Evolutionary conservation across 2,329 filamentous ascomycete species (phyloP).

Genomic region (Alternaria sp.): DNA sequence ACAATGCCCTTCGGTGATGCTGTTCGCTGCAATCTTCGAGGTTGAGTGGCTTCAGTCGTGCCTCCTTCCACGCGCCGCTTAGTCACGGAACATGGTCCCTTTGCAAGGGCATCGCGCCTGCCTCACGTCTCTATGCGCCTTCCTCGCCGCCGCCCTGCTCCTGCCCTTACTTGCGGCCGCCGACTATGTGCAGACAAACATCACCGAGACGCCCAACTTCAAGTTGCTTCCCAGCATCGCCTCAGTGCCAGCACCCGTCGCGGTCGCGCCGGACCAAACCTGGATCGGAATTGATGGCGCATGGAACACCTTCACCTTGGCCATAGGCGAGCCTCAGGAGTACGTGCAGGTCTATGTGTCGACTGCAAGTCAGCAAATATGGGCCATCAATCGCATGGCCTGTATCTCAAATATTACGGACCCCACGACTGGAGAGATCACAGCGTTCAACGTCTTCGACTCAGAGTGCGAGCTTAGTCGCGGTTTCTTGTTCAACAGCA

Average conservation of each 20-base stretch:
- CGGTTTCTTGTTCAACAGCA: constrained; percentile 66
- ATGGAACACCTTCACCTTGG: constrained; percentile 75
- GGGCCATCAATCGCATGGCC: constrained; percentile 63
- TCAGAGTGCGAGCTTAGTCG: constrained; percentile 62
- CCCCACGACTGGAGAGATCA: constrained; percentile 55
- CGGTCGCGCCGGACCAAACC: constrained; percentile 48
- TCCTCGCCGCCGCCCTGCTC: constrained; percentile 25
- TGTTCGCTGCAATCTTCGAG: constrained; percentile 28
- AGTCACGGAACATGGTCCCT: constrained; percentile 35
- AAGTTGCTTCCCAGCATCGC: constrained; percentile 25
- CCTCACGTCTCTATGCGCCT: constrained; percentile 21
- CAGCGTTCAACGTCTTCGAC: constrained; percentile 28
- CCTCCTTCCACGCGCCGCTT: constrained; percentile 28
- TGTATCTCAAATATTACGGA: constrained; percentile 45
- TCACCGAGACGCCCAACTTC: constrained; percentile 29
- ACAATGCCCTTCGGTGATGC: constrained; percentile 40
- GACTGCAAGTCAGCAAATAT: constrained; percentile 75
- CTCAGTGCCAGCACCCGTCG: constrained; percentile 42
- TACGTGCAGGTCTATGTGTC: constrained; percentile 67
- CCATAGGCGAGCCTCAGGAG: constrained; percentile 63
- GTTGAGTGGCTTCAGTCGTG: constrained; percentile 33
- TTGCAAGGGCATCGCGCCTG: constrained; percentile 27
- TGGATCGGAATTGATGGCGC: constrained; percentile 50
- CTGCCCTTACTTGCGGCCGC: constrained; percentile 31
- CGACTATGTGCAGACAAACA: constrained; percentile 33